Evolutionary conservation across 495 filamentous ascomycete genomes (phyloP).

Genomic region (Lophiostoma macrostomum): DNA sequence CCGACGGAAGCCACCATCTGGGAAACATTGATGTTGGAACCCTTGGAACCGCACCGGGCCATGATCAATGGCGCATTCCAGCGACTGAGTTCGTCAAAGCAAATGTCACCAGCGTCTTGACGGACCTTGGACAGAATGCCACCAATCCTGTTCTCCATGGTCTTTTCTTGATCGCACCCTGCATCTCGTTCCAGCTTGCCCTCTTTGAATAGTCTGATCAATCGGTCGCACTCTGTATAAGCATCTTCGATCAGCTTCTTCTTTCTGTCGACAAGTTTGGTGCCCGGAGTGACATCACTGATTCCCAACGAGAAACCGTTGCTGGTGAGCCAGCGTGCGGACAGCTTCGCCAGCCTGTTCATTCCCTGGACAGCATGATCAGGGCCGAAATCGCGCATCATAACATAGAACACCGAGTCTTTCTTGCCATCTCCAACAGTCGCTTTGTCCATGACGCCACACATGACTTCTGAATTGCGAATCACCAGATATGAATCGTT

Average conservation of each 20-base stretch:
- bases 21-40: slow-evolving; percentile 95
- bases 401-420: slow-evolving; percentile 94
- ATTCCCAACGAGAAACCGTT: slow-evolving; percentile 96
- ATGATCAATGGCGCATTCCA: slow-evolving; percentile 95
- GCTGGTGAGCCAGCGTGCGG: slow-evolving; percentile 81
- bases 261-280: slow-evolving; percentile 65
- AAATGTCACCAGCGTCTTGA: slow-evolving; percentile 84
- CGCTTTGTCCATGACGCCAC: slow-evolving; percentile 95
- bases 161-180: slow-evolving; percentile 86
- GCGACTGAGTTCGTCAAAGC: slow-evolving; percentile 82
- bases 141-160: slow-evolving; percentile 85
- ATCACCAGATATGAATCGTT: slow-evolving; percentile 89
- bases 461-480: slow-evolving; percentile 97
- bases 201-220: slow-evolving; percentile 76
- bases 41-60: slow-evolving; percentile 95
- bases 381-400: slow-evolving; percentile 89
- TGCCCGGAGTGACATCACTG: slow-evolving; percentile 82
- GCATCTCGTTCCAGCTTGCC: slow-evolving; percentile 77
- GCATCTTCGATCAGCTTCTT: slow-evolving; percentile 70
- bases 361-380: slow-evolving; percentile 85
- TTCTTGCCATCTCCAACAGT: slow-evolving; percentile 96
- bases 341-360: slow-evolving; percentile 90
- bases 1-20: slow-evolving; percentile 98
- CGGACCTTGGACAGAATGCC: slow-evolving; percentile 89
- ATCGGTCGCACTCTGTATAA: slow-evolving; percentile 74